Evolutionary conservation across 2,329 filamentous ascomycete species (phyloP), one percentile per base, ranked within the genome.

Genomic region (Penicillium vulpinum): DNA sequence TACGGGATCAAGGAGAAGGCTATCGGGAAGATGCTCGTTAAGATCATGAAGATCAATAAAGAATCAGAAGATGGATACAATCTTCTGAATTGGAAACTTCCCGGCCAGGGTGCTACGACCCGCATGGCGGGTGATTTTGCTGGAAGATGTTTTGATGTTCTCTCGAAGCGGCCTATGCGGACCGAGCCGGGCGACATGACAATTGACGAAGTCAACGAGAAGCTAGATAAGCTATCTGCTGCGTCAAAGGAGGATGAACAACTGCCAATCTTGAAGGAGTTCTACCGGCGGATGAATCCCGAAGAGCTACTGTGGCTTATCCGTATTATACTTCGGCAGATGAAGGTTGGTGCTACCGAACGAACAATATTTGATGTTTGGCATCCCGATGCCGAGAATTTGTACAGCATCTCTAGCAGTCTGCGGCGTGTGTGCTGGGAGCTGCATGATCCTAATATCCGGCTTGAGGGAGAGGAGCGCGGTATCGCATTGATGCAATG

Each of bases 261-360:
- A 66, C 72, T 91, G 39, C 87, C 87, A 0, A 88, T 99, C 33
- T 85, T 97, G 64, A 83, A 89, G 61, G 83, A 86, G 5, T 96
- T 97, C 70, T 97, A 97, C 74, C 84, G 87, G 44, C 84, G 85
- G 24, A 97, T 97, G 94, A 95, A 95, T 65, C 85, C 94, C 0
- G 90, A 96, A 62, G 94, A 99, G 76, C 78, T 99, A 63, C 88
- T 90, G 78, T 99, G 94, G 94, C 80, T 97, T 54, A 91, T 99
- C 60, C 88, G 93, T 15, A 97, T 99, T 67, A 88, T 99, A 45
- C 80, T 97, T 28, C 90, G 90, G 59, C 90, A 88, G 66, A 88
- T 88, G 85, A 88, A 87, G 68, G 80, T 87, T 50, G 83, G 85
- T 15, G 92, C 92, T 13, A 92, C 91, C 0, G 92, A 97, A 74